phyloP scores from a whole-genome alignment of 768 basidiomycete species.

The Psilocybe sp. region DNA sequence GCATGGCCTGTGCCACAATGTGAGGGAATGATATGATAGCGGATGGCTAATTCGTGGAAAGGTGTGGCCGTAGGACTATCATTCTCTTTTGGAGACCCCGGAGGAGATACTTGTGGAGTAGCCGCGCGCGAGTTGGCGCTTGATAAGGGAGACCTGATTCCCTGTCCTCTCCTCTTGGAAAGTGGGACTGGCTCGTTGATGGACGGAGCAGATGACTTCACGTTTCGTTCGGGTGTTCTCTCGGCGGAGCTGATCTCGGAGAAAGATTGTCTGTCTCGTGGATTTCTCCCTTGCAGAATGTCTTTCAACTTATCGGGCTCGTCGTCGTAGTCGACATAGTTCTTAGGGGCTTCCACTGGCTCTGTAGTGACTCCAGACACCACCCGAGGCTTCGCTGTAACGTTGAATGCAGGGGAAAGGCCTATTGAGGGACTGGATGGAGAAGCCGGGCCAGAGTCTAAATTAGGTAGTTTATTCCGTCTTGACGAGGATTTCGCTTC shows the following conservation, averaged over 20 bases:
- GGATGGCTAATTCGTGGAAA: conserved; percentile 26
- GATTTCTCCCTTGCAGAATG: conserved; percentile 56
- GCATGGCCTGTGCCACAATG: conserved; percentile 33
- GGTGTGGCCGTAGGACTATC: conserved; percentile 20
- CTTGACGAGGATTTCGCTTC: conserved; percentile 17
- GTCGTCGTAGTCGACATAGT: conserved; percentile 79
- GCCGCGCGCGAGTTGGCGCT: conserved; percentile 42
- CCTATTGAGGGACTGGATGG: conserved; percentile 34
- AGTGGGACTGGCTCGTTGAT: conserved; percentile 17
- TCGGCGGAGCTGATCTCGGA: conserved; percentile 17
- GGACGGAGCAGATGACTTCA: conserved; percentile 23
- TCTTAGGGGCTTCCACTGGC: conserved; percentile 74
- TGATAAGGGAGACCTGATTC: conserved; percentile 42
- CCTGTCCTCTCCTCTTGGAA: conserved; percentile 27
- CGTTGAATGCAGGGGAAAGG: conserved; percentile 43
- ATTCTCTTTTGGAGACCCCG: conserved; percentile 32
- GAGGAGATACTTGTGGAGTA: conserved; percentile 37
- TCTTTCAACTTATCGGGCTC: conserved; percentile 76
- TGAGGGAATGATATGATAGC: conserved; percentile 49
- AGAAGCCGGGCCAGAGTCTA: conserved; percentile 33
- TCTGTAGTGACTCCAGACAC: conserved; percentile 73
- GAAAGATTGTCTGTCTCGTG: conserved; percentile 31
- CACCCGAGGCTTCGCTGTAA: conserved; percentile 56
- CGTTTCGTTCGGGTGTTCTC: conserved; percentile 7
- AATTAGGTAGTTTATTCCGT: conserved; percentile 19